These are phyloP conservation scores for Aspergillus sp. DNA, from an alignment of 2,329 filamentous ascomycete genomes.

Conservation along the genomic window DNA sequence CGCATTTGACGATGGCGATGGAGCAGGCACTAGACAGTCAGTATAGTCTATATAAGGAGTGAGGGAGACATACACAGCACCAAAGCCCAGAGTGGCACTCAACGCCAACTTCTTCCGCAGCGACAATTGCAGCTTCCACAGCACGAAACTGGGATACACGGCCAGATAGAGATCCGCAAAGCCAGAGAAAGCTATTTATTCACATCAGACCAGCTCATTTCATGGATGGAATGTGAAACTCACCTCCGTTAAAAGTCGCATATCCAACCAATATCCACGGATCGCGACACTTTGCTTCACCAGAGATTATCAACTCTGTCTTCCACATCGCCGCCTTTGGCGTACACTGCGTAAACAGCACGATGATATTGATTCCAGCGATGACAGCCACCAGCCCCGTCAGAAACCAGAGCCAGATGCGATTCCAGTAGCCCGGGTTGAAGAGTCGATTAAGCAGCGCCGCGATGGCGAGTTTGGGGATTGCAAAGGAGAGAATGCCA, in stretches of 20 bases:
- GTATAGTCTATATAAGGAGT: not conserved
- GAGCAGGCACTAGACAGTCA: constrained; percentile 22
- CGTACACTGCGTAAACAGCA: constrained; percentile 41
- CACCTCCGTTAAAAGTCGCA: constrained; percentile 38
- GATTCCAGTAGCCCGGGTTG: constrained; percentile 16
- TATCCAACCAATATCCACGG: constrained; percentile 35
- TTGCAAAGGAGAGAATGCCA: constrained; percentile 23
- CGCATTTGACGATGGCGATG: constrained; percentile 29
- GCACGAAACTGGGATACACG: constrained; percentile 24
- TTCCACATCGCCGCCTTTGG: constrained; percentile 39
- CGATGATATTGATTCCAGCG: constrained; percentile 33
- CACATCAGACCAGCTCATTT: not conserved
- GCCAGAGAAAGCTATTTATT: constrained; percentile 24
- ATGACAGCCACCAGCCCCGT: constrained; percentile 24
- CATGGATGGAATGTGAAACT: constrained; percentile 1
- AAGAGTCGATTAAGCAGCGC: constrained; percentile 22
- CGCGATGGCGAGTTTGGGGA: constrained; percentile 25
- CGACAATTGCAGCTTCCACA: constrained; percentile 28
- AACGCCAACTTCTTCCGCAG: constrained; percentile 25
- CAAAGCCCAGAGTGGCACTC: constrained; percentile 23
- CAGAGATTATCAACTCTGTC: constrained; percentile 17
- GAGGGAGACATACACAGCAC: constrained; percentile 21
- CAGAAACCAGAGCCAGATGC: constrained; percentile 20
- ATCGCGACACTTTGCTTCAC: constrained; percentile 29
- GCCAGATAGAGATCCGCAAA: constrained; percentile 31